These are phyloP conservation scores for Zelopaecilomyces penicillatus DNA, from an alignment of 2,329 filamentous ascomycete species.

Conservation along the genomic window DNA sequence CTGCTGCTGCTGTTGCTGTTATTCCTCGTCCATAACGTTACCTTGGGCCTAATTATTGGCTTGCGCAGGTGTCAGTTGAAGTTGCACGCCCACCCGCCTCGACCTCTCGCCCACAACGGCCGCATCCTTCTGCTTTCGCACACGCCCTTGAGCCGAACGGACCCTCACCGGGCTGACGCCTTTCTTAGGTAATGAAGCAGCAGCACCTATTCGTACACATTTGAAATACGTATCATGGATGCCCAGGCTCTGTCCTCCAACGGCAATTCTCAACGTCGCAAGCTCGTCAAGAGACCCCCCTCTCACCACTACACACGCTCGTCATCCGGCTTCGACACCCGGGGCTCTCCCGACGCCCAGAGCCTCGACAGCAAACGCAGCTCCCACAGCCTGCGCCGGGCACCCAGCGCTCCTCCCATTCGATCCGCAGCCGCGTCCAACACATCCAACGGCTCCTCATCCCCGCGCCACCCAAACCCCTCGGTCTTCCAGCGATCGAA, in stretches of 20 bases:
- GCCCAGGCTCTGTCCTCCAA: slow-evolving; percentile 33
- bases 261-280: slow-evolving; percentile 47
- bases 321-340: slow-evolving; percentile 42
- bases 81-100: no score
- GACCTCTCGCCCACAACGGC: no score
- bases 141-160: no score
- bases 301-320: slow-evolving; percentile 38
- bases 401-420: slow-evolving; percentile 50
- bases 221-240: slow-evolving; percentile 35
- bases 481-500: slow-evolving; percentile 19
- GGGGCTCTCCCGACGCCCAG: slow-evolving; percentile 41
- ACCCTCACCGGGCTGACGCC: slow-evolving; percentile 9
- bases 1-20: no score
- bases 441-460: slow-evolving; percentile 35
- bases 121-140: no score
- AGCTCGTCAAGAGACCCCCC: slow-evolving; percentile 55
- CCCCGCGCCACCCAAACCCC: slow-evolving; percentile 11
- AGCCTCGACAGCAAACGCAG: slow-evolving; percentile 55
- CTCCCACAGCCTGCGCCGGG: slow-evolving; percentile 53
- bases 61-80: no score
- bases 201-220: slow-evolving; percentile 3
- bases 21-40: no score
- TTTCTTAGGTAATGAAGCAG: slow-evolving; percentile 16
- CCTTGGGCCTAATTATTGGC: no score
- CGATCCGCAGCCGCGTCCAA: slow-evolving; percentile 36